Evolutionary conservation across 2,329 filamentous ascomycete genomes (phyloP).

Genomic region (Diaporthe sp.): DNA sequence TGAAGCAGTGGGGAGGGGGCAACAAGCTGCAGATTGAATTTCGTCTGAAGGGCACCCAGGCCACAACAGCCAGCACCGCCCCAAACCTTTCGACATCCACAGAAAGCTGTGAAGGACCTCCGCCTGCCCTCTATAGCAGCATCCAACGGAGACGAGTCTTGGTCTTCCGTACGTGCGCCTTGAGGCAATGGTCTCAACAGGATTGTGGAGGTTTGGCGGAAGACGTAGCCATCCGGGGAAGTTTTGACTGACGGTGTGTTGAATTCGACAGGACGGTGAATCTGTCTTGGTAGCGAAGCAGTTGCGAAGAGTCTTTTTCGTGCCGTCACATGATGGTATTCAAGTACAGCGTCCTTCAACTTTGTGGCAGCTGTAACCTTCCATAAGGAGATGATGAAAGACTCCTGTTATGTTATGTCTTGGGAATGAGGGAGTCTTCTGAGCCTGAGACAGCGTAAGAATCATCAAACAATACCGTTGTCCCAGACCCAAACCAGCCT

Average conservation of each 20-base stretch:
- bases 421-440: neutral
- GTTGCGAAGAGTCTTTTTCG: neutral
- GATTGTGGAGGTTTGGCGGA: neutral
- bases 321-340: neutral
- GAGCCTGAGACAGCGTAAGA: neutral
- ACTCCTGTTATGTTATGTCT: neutral
- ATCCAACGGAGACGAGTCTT: neutral
- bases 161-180: neutral
- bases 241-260: neutral
- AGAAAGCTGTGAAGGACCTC: neutral
- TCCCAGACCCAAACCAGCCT: neutral
- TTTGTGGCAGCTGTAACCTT: neutral
- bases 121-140: neutral
- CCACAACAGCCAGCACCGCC: neutral
- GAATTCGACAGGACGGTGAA: neutral
- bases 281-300: neutral
- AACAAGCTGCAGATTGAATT: neutral
- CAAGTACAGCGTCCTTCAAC: neutral
- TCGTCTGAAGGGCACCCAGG: neutral
- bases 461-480: neutral
- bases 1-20: neutral
- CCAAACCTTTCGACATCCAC: neutral
- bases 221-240: neutral
- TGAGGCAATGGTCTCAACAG: neutral
- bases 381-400: neutral